Base-by-base conservation (phyloP, 495 filamentous ascomycete genomes). In the Usnea hakonensis region DNA sequence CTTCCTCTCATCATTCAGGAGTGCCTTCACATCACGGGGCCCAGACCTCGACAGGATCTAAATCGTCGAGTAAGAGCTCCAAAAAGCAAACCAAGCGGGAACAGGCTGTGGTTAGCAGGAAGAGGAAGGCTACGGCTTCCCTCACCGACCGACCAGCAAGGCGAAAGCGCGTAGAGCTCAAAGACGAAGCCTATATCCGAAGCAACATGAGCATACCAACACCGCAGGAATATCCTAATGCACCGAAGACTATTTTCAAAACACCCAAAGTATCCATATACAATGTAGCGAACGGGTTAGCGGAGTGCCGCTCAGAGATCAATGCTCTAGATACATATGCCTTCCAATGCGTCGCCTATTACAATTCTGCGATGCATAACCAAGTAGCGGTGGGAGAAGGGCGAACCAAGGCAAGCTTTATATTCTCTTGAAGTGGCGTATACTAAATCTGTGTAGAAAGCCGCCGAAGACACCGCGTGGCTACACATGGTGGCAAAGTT, bases 401-500 rank as follows among this genome's bases (percentile, higher is more conserved):
- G 14, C 61, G 36, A 38, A 67, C 55, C 48, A 73, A 75, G 65
- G 73, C 75, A 61, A 33, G 66, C 46, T 32, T 6, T 21, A 44
- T 9, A 19, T 11, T 14, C 5, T 32, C 21, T 16, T 9, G 23
- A 17, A 14, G 2, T 54, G 13, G 13, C 41, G 58, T 28, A 46
- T 69, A 21, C 67, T 65, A n/a, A 57, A 33, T n/a, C 19, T 55
- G 48, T 5, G 9, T 55, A 76, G 74, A 73, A 71, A 72, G 57
- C 53, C 23, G 72, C 74, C 14, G 73, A 74, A 35, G 64, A 63
- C 41, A 64, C 65, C 50, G 74, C 74, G 37, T 74, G 64, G 57
- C 64, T 72, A 46, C 69, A 74, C 60, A 50, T 69, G 23, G 17
- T 74, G 44, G 66, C 67, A 35, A 77, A 75, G 36, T 65, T 75